Base-by-base conservation (phyloP, 192 early-diverging fungal species). In the Backusella macrospora region DNA sequence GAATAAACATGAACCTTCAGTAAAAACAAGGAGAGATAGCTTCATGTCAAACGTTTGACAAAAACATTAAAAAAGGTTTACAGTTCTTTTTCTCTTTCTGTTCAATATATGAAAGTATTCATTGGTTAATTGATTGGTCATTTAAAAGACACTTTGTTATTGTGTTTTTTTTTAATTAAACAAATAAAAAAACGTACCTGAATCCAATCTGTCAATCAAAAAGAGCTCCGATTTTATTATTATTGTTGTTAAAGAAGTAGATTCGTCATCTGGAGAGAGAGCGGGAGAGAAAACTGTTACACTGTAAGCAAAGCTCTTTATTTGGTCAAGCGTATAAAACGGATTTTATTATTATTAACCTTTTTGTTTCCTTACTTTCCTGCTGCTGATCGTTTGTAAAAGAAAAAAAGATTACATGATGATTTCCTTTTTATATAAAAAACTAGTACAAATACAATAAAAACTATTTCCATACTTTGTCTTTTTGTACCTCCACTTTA, bases 381-480 rank as follows among this genome's bases (percentile, higher is more conserved):
- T 59, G 52, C 5, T 10, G 52, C 21, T 59, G 18, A 59, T 59
- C 52, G 13, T 59, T 8, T 59, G 52, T 26, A 26, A 59, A 59
- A 59, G 18, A 26, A 59, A 52, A 52, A 59, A 13, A 59, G 13
- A 59, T 26, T 59, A 59, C 52, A 59, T 59, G 52, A 59, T 59
- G 52, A 26, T 59, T 59, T 59, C 52, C 52, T 59, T 59, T 59
- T 59, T 59, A 59, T 59, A 59, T 59, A 23, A 59, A 59, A 49
- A 13, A 26, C 52, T 59, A 59, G 52, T 59, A 59, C 52, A 59
- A 59, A 59, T 59, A 59, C 52, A 59, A 26, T 23, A 59, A 34
- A 34, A 26, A 12, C 21, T 21, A 59, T 23, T 59, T 59, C 52
- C 21, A 59, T 59, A 59, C 10, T 59, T 59, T 26, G 12, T 21